Base-by-base conservation (phyloP, 2,329 filamentous ascomycete genomes). In the Raffaelea arxii region DNA sequence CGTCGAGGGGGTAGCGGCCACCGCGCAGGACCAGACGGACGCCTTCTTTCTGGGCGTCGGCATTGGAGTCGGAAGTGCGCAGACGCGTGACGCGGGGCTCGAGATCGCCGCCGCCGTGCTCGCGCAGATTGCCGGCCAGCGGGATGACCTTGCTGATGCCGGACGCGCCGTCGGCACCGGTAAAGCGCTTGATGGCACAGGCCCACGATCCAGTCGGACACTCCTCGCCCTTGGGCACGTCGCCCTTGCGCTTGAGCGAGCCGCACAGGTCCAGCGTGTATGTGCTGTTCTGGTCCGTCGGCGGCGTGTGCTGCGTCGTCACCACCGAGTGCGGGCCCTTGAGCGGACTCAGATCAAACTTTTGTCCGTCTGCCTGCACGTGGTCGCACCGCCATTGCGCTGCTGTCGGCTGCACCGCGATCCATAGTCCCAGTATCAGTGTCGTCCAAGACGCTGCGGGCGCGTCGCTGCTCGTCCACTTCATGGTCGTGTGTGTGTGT, bases 181-280 rank as follows among this genome's bases (percentile, higher is more conserved):
- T 71, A 32, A 71, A 66, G 46, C 78, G 76, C 50, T 80, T 71
- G 56, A 94, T 83, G 10, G 75, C 87, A 65, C 90, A 95, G 36
- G 91, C 86, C 70, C 82, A 73, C 3, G 86, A 81, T 36, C 80
- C 82, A 41, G 75, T 74, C 0, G 79, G 81, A 59, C 88, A 94
- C 56, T 82, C 68, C 32, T 80, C 69, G 6, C 70, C 64, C 54
- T 74, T 72, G 18, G 68, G 65, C 1, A 70, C 66, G 22, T 75
- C 75, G 38, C 76, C 77, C 43, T 71, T 74, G 59, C 77, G 75
- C 61, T 77, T 76, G 53, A 95, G 66, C 6, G 77, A 71, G 44
- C 70, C 65, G 66, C 88, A 94, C 42, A 94, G 71, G 57, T 94
- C 84, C 48, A 94, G 60, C 1, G 86, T 90, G 63, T 88, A 94